Percentiles rank a stretch among this genome's conserved stretches.
These are phyloP conservation scores for Chaetomium cochliodes DNA, from an alignment of 495 filamentous ascomycete genomes.

Conservation along the genomic window DNA sequence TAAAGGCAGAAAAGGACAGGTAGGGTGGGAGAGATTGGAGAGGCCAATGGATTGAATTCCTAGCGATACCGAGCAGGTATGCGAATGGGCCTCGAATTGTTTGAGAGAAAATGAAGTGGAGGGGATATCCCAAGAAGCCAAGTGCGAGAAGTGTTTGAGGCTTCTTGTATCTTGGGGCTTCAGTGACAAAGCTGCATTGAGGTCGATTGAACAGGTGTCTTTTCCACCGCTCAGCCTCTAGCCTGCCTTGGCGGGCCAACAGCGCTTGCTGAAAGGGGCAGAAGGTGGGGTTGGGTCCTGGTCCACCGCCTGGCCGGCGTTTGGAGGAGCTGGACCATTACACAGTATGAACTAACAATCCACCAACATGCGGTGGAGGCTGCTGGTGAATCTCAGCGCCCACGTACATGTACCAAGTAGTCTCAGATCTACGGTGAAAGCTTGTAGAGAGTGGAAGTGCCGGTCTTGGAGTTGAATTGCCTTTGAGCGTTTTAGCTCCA, in stretches of 20 bases:
- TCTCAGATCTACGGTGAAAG: neutral
- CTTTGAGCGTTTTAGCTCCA: neutral
- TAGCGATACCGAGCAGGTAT: slow-evolving; percentile 21
- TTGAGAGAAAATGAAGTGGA: slow-evolving; percentile 18
- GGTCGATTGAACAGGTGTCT: slow-evolving; percentile 38
- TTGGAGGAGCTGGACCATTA: neutral
- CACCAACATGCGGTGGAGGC: neutral
- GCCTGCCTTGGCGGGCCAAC: slow-evolving; percentile 16
- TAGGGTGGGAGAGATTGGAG: slow-evolving; percentile 4
- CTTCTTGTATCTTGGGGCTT: slow-evolving; percentile 32
- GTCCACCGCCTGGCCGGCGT: slow-evolving; percentile 9
- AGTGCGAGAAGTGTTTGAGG: slow-evolving; percentile 19
- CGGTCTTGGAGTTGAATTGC: neutral
- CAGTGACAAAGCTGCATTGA: slow-evolving; percentile 27
- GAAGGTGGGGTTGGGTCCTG: slow-evolving; percentile 4
- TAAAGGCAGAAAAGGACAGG: slow-evolving; percentile 30
- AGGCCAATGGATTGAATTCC: slow-evolving; percentile 20
- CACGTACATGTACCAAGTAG: too few species aligned
- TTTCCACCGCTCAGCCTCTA: slow-evolving; percentile 29
- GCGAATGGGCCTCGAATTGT: neutral
- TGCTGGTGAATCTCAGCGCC: too few species aligned
- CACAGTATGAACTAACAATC: neutral
- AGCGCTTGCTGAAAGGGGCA: slow-evolving; percentile 11
- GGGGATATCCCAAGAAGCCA: slow-evolving; percentile 21
- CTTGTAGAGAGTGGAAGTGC: neutral